Evolutionary conservation across 805 yeast genomes (phyloP), one percentile per base, ranked within the genome.

Genomic region (fission yeast (Schizosaccharomyces pombe)): DNA sequence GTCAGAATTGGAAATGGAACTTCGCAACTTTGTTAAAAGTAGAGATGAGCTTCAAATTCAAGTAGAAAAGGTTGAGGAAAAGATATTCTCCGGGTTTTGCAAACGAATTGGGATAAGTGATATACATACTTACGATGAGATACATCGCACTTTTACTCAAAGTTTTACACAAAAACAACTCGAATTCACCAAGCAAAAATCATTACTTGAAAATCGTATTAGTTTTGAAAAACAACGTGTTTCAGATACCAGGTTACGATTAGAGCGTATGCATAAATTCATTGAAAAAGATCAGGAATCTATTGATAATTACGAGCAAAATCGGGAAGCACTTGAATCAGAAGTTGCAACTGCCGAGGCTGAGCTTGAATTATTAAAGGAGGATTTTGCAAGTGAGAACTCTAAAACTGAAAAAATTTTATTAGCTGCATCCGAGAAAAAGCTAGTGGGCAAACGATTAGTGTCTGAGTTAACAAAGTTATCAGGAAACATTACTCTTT

Each of bases 61-160:
- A n/a, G 56, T 64, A 8, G 54, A 57, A 4, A 52, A 33, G 14
- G 55, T 61, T 26, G 60, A 60, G 55, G 57, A 64, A 60, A 31
- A 56, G 49, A 55, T 66, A 39, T 58, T 61, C 68, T 47, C 72
- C 62, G 72, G 64, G 0, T 82, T 86, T 62, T 80, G 87, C 56
- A 55, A 62, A 0, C 69, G 66, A 55, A 66, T 79, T 54, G 77
- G 77, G 0, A 76, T 85, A 60, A 63, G 67, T 5, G 65, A 65
- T 57, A 76, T 85, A 40, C 70, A 72, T 52, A 85, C 80, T 33
- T 86, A 82, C 63, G 95, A 86, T 63, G 69, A 68, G 47, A 69
- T 75, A 11, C 82, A 80, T 55, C 87, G 89, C 4, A 52, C 59
- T 2, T 55, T 60, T 31, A 43, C 55, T 28, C 63, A 63, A 51